phyloP scores from a whole-genome alignment of 169 alveolate genomes.

The Cardiosporidium cionae region DNA sequence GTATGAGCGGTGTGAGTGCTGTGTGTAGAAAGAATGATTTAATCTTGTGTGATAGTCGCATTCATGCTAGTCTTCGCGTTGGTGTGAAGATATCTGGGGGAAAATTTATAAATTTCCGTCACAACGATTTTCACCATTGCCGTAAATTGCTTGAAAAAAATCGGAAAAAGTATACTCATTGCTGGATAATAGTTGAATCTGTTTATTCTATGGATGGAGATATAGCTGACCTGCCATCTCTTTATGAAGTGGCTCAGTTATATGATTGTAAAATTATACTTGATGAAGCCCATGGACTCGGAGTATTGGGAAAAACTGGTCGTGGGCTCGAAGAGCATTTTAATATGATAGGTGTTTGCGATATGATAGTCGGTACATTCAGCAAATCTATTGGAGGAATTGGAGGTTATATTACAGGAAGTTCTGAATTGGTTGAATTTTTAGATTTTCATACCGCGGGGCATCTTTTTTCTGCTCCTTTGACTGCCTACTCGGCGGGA shows the following conservation, averaged over 20 bases:
- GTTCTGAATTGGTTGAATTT: conserved; percentile 46
- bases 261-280: conserved; percentile 46
- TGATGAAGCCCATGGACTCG: conserved; percentile 79
- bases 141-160: conserved; percentile 39
- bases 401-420: conserved; percentile 60
- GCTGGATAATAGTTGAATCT: conserved; percentile 66
- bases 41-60: conserved; percentile 43
- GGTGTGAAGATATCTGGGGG: conserved; percentile 56
- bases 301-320: conserved; percentile 73
- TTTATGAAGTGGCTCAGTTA: conserved; percentile 39
- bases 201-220: conserved; percentile 83
- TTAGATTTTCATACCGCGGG: conserved; percentile 59
- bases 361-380: conserved; percentile 58
- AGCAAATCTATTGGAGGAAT: conserved; percentile 56
- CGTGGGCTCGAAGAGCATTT: conserved; percentile 66
- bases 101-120: conserved; percentile 46
- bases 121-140: conserved; percentile 50
- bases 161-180: conserved; percentile 35
- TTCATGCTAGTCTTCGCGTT: conserved; percentile 50
- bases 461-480: conserved; percentile 60
- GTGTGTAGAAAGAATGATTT: conserved; percentile 43
- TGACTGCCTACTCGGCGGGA: conserved; percentile 63
- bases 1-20: conserved; percentile 53
- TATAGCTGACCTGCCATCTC: conserved; percentile 55
- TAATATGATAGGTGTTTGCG: conserved; percentile 50